A percentile compares a stretch with the other conserved stretches of the same genome.
Conservation (phyloP, 768 basidiomycete genomes). For the Collybia sordida region DNA sequence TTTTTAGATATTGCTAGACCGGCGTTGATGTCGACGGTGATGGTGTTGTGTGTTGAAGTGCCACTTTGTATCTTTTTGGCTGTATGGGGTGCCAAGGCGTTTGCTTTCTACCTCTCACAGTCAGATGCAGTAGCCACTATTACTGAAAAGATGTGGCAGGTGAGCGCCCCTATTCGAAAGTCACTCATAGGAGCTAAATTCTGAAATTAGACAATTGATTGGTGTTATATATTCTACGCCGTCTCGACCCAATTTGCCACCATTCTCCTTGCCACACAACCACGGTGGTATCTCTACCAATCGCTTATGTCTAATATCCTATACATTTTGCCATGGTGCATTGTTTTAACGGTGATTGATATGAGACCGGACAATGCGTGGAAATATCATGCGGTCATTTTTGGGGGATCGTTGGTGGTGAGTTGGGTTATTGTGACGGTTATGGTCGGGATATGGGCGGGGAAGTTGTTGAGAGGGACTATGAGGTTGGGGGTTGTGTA, state of each 20-base stretch:
- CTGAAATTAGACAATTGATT: slow-evolving; percentile 15
- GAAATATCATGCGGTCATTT: slow-evolving; percentile 15
- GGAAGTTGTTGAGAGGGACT: background rate
- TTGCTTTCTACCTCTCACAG: slow-evolving; percentile 22
- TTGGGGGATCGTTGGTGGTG: background rate
- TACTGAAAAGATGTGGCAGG: slow-evolving; percentile 21
- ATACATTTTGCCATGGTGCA: slow-evolving; percentile 21
- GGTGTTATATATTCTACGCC: slow-evolving; percentile 23
- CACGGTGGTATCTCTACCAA: slow-evolving; percentile 20
- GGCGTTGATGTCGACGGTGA: slow-evolving; percentile 13
- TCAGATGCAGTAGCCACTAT: slow-evolving; percentile 21
- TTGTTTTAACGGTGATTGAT: slow-evolving; percentile 15
- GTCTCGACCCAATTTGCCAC: slow-evolving; percentile 23
- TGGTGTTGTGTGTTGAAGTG: slow-evolving; percentile 16
- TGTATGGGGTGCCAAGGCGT: slow-evolving; percentile 14
- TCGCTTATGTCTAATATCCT: slow-evolving; percentile 18
- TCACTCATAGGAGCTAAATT: too few species aligned
- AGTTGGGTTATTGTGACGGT: background rate
- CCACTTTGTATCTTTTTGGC: slow-evolving; percentile 19
- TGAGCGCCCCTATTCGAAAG: too few species aligned
- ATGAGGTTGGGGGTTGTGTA: background rate
- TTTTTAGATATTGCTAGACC: slow-evolving; percentile 9
- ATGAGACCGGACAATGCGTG: slow-evolving; percentile 21
- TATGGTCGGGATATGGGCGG: background rate
- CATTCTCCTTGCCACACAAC: slow-evolving; percentile 18